Percentiles rank a stretch among this genome's conserved stretches.
phyloP scores from a whole-genome alignment of 164 flowering plant species.

The Aristolochia fimbriata region DNA sequence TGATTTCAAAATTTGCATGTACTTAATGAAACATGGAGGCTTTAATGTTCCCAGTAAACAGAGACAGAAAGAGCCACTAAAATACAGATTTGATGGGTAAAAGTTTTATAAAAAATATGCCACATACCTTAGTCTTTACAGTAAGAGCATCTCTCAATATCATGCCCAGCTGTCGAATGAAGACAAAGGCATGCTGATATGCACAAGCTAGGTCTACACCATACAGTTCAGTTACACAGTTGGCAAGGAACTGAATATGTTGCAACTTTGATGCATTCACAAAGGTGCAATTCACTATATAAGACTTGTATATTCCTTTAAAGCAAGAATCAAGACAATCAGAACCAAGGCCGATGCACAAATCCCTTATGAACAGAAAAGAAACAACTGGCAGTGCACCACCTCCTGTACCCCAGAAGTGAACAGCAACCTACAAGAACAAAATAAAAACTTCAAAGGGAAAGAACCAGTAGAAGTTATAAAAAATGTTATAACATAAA shows the following conservation, averaged over 20 bases:
- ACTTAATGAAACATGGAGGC: too few relatives aligned
- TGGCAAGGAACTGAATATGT: constrained; percentile 73
- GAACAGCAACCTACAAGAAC: constrained; percentile 61
- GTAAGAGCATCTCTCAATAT: constrained; percentile 68
- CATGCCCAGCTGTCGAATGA: constrained; percentile 82
- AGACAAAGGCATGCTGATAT: constrained; percentile 86
- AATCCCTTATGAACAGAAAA: constrained; percentile 69
- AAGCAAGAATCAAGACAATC: constrained; percentile 77
- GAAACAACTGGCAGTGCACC: constrained; percentile 84
- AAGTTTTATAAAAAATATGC: neutral
- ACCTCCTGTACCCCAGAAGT: constrained; percentile 94
- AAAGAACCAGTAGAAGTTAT: neutral
- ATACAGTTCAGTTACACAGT: constrained; percentile 71
- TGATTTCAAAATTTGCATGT: too few relatives aligned
- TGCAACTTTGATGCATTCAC: constrained; percentile 70
- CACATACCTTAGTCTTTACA: constrained; percentile 54
- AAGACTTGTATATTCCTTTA: constrained; percentile 88
- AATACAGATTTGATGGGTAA: neutral
- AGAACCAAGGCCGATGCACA: constrained; percentile 78
- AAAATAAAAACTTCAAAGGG: constrained; percentile 5
- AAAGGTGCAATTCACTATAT: constrained; percentile 70
- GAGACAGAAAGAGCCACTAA: neutral
- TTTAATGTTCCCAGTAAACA: neutral
- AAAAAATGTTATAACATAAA: neutral
- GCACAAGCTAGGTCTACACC: constrained; percentile 67